These are phyloP conservation scores for Chlorophyllum brunneum DNA, from an alignment of 768 basidiomycete species.

Conservation along the genomic window DNA sequence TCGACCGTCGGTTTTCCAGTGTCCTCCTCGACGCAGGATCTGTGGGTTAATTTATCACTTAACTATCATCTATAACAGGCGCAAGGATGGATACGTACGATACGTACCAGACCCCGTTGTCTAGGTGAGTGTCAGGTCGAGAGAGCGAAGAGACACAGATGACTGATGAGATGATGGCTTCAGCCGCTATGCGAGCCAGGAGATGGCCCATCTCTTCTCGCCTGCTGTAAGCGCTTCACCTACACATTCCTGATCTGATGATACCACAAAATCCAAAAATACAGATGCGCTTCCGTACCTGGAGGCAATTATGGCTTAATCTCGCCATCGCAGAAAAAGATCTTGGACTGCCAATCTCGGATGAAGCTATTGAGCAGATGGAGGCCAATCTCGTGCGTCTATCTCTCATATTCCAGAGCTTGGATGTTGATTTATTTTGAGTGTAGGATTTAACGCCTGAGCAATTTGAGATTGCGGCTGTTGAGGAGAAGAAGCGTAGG, in stretches of 20 bases:
- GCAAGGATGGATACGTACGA: conserved; percentile 61
- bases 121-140: conserved; percentile 45
- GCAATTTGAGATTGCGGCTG: conserved; percentile 89
- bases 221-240: conserved; percentile 57
- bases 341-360: conserved; percentile 85
- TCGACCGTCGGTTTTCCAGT: neutral
- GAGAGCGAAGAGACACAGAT: neutral
- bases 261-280: conserved; percentile 10
- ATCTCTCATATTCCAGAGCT: neutral
- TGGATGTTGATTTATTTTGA: neutral
- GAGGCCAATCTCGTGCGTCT: conserved; percentile 75
- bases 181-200: conserved; percentile 98
- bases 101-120: conserved; percentile 78
- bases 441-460: conserved; percentile 73
- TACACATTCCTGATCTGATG: neutral
- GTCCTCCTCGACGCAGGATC: too few relatives aligned
- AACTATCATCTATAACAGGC: neutral
- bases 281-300: conserved; percentile 94
- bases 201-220: conserved; percentile 98
- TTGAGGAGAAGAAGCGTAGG: conserved; percentile 94
- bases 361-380: conserved; percentile 94
- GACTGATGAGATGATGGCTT: neutral
- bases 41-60: neutral
- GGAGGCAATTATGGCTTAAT: conserved; percentile 94
- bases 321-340: conserved; percentile 96